Percentiles rank a stretch among this genome's conserved stretches.
Evolutionary conservation across 2,329 filamentous ascomycete genomes (phyloP).

Genomic region (Thielaviopsis punctulata): DNA sequence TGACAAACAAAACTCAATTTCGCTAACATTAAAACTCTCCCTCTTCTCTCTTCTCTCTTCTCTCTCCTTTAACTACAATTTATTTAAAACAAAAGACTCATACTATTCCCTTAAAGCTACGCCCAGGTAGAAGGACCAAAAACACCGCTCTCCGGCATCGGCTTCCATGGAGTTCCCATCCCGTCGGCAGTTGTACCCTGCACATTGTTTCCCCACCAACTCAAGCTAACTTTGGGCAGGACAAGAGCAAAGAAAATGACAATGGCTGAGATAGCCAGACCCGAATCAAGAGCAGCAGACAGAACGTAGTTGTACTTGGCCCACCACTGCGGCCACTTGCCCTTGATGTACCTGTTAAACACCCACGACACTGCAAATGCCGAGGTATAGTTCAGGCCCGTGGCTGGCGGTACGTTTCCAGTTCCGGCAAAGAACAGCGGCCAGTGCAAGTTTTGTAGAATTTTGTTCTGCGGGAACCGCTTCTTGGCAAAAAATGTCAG

Average conservation of each 20-base stretch:
- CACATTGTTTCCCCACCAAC: conserved; percentile 33
- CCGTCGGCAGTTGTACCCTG: conserved; percentile 24
- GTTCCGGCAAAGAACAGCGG: conserved; percentile 35
- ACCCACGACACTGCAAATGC: conserved; percentile 36
- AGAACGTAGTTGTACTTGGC: conserved; percentile 40
- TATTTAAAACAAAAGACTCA: too few relatives aligned
- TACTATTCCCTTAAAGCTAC: background rate
- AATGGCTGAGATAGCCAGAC: conserved; percentile 36
- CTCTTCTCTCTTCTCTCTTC: too few relatives aligned
- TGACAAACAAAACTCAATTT: too few relatives aligned
- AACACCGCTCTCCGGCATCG: conserved; percentile 1
- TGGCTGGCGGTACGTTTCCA: conserved; percentile 34
- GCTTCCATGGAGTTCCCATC: conserved; percentile 15
- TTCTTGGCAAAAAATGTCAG: conserved; percentile 29
- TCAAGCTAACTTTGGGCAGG: conserved; percentile 25
- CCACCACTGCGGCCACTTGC: conserved; percentile 37
- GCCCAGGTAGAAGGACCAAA: conserved; percentile 3
- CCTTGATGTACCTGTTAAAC: conserved; percentile 36
- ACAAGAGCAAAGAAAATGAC: conserved; percentile 31
- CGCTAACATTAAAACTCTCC: too few relatives aligned
- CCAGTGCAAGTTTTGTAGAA: conserved; percentile 31
- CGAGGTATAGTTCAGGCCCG: conserved; percentile 34
- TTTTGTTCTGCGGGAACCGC: conserved; percentile 27
- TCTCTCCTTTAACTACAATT: too few relatives aligned
- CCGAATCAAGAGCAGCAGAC: conserved; percentile 39